Evolutionary conservation across 305 asterid genomes (phyloP), one percentile per base, ranked within the genome.

Genomic region (Solanum chacoense): DNA sequence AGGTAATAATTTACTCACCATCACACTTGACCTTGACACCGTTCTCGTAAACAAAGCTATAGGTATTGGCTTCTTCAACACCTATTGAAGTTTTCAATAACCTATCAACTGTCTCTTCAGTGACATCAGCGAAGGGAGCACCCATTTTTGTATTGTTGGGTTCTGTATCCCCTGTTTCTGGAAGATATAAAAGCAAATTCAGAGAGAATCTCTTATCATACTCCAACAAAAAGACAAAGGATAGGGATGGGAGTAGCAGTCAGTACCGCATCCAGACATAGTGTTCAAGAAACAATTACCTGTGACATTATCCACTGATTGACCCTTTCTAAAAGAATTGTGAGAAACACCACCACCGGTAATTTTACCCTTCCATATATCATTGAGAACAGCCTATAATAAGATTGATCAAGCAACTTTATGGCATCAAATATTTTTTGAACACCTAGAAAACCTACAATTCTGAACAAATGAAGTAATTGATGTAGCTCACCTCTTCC

Each of bases 321-420:
- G 91, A 75, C 94, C 98, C 93, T 92, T 94, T 89, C 91, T 91
- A 90, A 89, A 90, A 35, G 98, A 90, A 90, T 91, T 88, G 91
- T 93, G 92, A 11, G 94, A 91, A 86, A 94, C 96, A 38, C 93
- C 98, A 92, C 98, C 96, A 88, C 95, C 93, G 14, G 92, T 95
- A 89, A 94, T 88, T 89, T 93, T 93, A 40, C 99, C 99, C 86
- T 89, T 95, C 93, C 96, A 94, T 85, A 96, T 93, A 84, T 94
- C 98, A 87, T 92, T 92, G 88, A 96, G 90, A 88, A 92, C 90
- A 40, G 89, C 94, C 99, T 96, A 93, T 28, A 89, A 89, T 28
- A 89, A 89, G 34, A 91, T 87, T 38, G 55, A 65, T 79, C 83
- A 86, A 79, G 87, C 91, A 92, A 84, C 73, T 87, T 42, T 78